Evolutionary conservation across 805 yeast species (phyloP).

Genomic region (Candida argentea): DNA sequence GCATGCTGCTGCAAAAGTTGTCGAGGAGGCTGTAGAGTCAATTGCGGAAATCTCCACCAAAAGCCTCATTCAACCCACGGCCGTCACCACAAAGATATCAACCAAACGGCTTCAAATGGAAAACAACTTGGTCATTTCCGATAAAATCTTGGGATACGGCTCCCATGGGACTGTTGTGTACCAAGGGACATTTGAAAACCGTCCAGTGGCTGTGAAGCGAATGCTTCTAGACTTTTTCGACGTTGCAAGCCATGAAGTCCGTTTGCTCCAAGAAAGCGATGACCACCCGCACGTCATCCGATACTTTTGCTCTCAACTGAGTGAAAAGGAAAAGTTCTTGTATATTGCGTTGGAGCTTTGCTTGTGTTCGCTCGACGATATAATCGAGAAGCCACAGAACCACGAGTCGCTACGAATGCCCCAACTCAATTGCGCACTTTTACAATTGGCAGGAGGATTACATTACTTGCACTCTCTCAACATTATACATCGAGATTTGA

Average conservation of each 20-base stretch:
- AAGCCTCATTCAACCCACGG: conserved; percentile 17
- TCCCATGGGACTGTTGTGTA: conserved; percentile 95
- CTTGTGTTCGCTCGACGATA: conserved; percentile 78
- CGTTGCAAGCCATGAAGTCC: conserved; percentile 86
- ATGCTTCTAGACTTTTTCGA: conserved; percentile 91
- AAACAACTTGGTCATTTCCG: conserved; percentile 53
- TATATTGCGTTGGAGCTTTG: conserved; percentile 92
- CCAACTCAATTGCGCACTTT: conserved; percentile 44
- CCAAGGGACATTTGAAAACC: conserved; percentile 78
- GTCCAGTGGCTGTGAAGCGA: conserved; percentile 94
- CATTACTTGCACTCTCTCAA: conserved; percentile 81
- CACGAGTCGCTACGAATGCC: conserved; percentile 25
- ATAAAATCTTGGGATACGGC: conserved; percentile 83
- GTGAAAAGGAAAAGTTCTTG: conserved; percentile 60
- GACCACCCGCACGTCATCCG: conserved; percentile 93
- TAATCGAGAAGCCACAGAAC: conserved; percentile 47
- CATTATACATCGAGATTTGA: conserved; percentile 89
- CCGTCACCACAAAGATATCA: conserved; percentile 9
- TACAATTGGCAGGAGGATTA: conserved; percentile 76
- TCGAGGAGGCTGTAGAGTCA: conserved; percentile 39
- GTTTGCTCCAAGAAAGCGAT: conserved; percentile 83
- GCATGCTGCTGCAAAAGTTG: conserved; percentile 15
- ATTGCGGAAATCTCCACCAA: conserved; percentile 16
- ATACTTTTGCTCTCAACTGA: conserved; percentile 87
- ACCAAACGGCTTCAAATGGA: conserved; percentile 29